Evolutionary conservation across 495 filamentous ascomycete genomes (phyloP), one percentile per base, ranked within the genome.

Genomic region (Cercophora samala): DNA sequence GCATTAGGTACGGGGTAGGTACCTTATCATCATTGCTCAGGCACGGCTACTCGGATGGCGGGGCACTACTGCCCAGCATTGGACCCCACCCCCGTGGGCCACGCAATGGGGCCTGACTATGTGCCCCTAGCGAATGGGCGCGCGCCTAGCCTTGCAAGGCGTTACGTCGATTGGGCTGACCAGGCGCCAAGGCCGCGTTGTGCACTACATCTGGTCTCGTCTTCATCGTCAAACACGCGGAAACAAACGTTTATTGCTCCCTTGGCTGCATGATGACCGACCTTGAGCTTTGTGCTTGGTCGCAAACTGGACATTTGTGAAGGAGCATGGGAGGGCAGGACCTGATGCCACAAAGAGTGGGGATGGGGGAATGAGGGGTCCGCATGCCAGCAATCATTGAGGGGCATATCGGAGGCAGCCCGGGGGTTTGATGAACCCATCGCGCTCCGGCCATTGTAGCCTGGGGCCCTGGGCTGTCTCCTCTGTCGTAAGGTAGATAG

Each of bases 241-340:
- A 24, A 9, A 21, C 22, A 23, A 24, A 18, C 37, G 18, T 26
- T 5, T 51, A 23, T 59, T 62, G 52, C 37, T n/a, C 21, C 24
- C 65, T 62, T 66, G 59, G 59, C 59, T 66, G 59, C 65, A 66
- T 62, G 52, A 46, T 21, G 21, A 18, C 18, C 37, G 37, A 46
- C 37, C 37, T 13, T 46, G 5, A 46, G 37, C 37, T 46, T 46
- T 46, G 37, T 46, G 37, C 37, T 46, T 46, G 13, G 37, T 17
- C 37, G 15, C 37, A 46, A 46, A 13, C 37, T 46, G 15, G 15
- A 5, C 37, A 9, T 11, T 3, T 17, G 9, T 46, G 3, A 11
- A 11, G 37, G 37, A 29, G 37, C 37, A 22, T 17, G 13, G 37
- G 13, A 8, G 23, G 9, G 32, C 64, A 29, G 5, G 13, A 60